Evolutionary conservation across 176 grass and related monocot genomes (phyloP).

Genomic region (Ensete ventricosum): DNA sequence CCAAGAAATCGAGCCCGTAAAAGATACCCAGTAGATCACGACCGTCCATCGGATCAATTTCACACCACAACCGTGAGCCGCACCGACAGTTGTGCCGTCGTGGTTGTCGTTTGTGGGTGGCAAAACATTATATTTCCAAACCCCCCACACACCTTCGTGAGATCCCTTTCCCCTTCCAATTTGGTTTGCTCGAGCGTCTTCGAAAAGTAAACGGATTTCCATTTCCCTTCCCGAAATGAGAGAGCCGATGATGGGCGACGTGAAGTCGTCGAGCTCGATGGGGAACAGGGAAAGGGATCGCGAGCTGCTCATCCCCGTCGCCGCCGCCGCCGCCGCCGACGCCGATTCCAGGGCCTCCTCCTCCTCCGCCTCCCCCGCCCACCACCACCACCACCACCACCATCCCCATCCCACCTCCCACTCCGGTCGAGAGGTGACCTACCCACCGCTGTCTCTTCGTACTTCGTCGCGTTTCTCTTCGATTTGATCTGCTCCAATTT

Average conservation of each 20-base stretch:
- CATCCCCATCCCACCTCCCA: not conserved
- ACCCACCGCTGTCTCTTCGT: not conserved
- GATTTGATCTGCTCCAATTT: not conserved
- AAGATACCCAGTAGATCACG: no score
- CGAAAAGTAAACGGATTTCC: no score
- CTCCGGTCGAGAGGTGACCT: not conserved
- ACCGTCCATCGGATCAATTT: no score
- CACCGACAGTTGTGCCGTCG: no score
- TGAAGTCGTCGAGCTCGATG: slow-evolving; percentile 5
- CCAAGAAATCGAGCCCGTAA: no score
- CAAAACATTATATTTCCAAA: no score
- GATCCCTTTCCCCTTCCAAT: no score
- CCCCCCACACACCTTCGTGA: no score
- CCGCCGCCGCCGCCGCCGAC: not conserved
- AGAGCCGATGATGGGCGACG: not conserved
- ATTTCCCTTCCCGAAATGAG: no score
- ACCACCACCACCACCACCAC: not conserved
- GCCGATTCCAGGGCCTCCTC: not conserved
- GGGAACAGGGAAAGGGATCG: slow-evolving; percentile 7
- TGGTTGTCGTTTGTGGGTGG: no score
- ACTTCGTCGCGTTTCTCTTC: not conserved
- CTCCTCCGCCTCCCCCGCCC: not conserved
- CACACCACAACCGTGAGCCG: no score
- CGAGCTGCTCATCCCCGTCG: slow-evolving; percentile 1
- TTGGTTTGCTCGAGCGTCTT: no score